Conservation (phyloP, 805 yeast genomes). For the Suhomyces xylopsoci region DNA sequence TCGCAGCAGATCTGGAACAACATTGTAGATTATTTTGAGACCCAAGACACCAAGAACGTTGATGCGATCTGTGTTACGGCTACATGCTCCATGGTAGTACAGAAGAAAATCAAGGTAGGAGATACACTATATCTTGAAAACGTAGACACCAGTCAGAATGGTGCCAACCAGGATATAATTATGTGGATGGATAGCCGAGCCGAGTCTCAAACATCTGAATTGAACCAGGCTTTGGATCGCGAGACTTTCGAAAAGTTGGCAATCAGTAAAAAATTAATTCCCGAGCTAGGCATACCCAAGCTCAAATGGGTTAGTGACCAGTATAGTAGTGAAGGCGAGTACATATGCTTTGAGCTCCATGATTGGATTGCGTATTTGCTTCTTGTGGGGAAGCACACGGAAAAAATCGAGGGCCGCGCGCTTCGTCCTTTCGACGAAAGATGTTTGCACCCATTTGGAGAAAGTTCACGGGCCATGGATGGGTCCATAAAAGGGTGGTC, state of each 20-base stretch:
- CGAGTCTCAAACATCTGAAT: constrained; percentile 23
- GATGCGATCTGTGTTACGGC: constrained; percentile 45
- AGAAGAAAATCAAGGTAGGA: constrained; percentile 15
- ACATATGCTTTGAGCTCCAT: constrained; percentile 49
- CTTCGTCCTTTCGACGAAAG: neutral
- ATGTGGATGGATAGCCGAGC: constrained; percentile 62
- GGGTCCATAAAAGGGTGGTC: constrained; percentile 60
- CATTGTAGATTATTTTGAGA: neutral
- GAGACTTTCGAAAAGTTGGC: constrained; percentile 11
- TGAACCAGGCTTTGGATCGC: constrained; percentile 25
- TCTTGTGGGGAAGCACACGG: constrained; percentile 21
- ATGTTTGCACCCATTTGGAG: neutral
- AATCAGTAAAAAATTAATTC: constrained; percentile 21
- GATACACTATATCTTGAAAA: constrained; percentile 28
- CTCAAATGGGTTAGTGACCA: constrained; percentile 36
- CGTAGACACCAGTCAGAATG: constrained; percentile 18
- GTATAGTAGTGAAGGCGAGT: constrained; percentile 10
- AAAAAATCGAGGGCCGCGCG: neutral
- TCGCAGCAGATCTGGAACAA: constrained; percentile 31
- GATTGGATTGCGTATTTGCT: constrained; percentile 41
- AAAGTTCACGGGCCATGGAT: constrained; percentile 40
- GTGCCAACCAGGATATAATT: constrained; percentile 34
- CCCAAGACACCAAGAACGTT: neutral
- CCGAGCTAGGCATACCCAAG: constrained; percentile 61
- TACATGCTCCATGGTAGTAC: constrained; percentile 58